Base-by-base conservation (phyloP, 768 basidiomycete species). In the Dacryopinax spathularia region DNA sequence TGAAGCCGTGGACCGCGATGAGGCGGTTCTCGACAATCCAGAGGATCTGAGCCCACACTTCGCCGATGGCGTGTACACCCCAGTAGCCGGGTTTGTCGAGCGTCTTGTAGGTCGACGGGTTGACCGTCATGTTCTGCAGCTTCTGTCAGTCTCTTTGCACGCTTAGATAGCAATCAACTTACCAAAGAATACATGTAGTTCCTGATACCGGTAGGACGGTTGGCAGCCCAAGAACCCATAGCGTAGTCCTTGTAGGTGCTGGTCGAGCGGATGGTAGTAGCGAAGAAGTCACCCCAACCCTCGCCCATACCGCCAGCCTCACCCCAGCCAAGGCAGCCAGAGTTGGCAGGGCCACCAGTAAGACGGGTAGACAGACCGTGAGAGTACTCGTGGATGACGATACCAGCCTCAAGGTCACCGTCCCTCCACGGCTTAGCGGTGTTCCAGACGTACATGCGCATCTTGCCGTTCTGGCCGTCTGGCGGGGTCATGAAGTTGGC, bases 251-350 rank as follows among this genome's bases (percentile, higher is more conserved):
- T 80, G 76, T 92, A 89, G 60, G 75, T 73, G 70, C 79, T 79
- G 59, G 79, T 87, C 75, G 87, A 88, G 59, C 93, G 84, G 71
- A 93, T 87, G 0, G 83, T 83, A 0, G 93, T 97, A 4, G 92
- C 94, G 60, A 96, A 76, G 77, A 86, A 92, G 69, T 93, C 85
- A 66, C 93, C 93, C 93, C 93, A 96, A 15, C 93, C 93, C 75
- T 96, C 92, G 68, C 94, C 94, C 94, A 97, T 97, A 27, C 93
- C 95, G 36, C 95, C 95, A 29, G 85, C 81, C 77, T 98, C 93
- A 61, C 95, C 94, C 86, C 89, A 98, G 12, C 91, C 91, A 63
- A 98, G 84, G 73, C 94, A 96, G 1, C 88, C 89, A 33, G 91
- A 93, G 76, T 95, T 90, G 62, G 83, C 80, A 0, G 93, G 93